Evolutionary conservation across 2,329 filamentous ascomycete genomes (phyloP).

Genomic region (Cladophialophora yegresii): DNA sequence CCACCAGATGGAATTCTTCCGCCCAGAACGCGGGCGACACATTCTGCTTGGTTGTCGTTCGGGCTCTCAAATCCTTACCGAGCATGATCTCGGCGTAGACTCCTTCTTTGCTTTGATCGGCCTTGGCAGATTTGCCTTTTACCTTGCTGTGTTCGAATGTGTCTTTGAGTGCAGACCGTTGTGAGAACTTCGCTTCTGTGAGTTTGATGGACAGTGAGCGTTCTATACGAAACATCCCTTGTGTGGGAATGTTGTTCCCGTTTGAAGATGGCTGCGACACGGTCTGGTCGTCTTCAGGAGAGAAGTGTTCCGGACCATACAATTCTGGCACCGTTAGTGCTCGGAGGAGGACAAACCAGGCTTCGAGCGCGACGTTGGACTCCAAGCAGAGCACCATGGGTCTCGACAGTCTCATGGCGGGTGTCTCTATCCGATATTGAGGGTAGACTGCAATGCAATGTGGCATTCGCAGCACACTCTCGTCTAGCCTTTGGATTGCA

Average conservation of each 20-base stretch:
- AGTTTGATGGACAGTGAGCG: slow-evolving; percentile 61
- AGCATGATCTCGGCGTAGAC: slow-evolving; percentile 54
- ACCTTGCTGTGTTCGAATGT: slow-evolving; percentile 22
- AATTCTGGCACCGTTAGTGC: slow-evolving; percentile 91
- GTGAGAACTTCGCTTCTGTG: slow-evolving; percentile 60
- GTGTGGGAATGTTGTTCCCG: slow-evolving; percentile 46
- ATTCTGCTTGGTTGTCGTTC: slow-evolving; percentile 51
- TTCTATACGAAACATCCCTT: slow-evolving; percentile 68
- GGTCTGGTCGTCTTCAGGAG: slow-evolving; percentile 33
- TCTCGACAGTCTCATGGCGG: slow-evolving; percentile 73
- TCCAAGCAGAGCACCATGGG: slow-evolving; percentile 89
- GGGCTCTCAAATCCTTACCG: slow-evolving; percentile 52
- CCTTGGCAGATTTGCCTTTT: slow-evolving; percentile 33
- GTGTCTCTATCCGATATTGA: slow-evolving; percentile 77
- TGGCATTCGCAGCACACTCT: slow-evolving; percentile 86
- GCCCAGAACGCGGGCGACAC: slow-evolving; percentile 53
- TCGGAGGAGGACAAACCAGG: slow-evolving; percentile 90
- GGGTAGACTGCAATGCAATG: slow-evolving; percentile 95
- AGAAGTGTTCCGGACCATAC: slow-evolving; percentile 65
- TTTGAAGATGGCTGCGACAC: slow-evolving; percentile 3
- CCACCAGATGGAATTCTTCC: slow-evolving; percentile 51
- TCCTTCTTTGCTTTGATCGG: slow-evolving; percentile 41
- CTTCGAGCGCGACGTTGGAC: slow-evolving; percentile 86
- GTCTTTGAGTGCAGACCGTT: slow-evolving; percentile 22
- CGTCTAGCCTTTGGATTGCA: slow-evolving; percentile 85